Base-by-base conservation (phyloP, 2,329 filamentous ascomycete species). In the Madurella fahalii region DNA sequence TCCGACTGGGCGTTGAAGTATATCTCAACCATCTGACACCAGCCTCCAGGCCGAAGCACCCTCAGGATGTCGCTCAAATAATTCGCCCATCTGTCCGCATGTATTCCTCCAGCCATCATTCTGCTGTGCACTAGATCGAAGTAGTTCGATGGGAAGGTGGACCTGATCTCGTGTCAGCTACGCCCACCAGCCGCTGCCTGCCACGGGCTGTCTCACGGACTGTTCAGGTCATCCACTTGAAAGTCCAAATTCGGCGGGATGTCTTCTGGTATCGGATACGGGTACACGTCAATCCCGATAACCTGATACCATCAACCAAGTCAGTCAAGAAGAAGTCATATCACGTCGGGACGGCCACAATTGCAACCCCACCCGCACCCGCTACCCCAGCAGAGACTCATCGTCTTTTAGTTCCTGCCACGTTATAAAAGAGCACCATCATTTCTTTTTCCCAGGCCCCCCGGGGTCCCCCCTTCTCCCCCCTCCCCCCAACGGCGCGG, bases 21-120 rank as follows among this genome's bases (percentile, higher is more conserved):
- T 63, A 92, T 81, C 67, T 96, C 92, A n/a, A 89, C 82, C 79
- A 95, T 85, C 66, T 96, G 90, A 56, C 88, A 80, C 90, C 90
- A 96, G 1, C 92, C 91, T 2, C 85, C 87, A 5, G 84, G 86
- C 48, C 83, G 86, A 58, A 92, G 74, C 9, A 90, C 79, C 18
- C 82, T 78, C 60, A 83, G 81, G 57, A 95, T 87, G 63, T 96
- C 92, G 62, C 77, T 76, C 60, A 95, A 71, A 69, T 95, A 96
- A 32, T 78, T 77, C 52, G 74, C 71, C 92, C 92, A 96, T 68
- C 90, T 80, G 58, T 77, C 73, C 54, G 77, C 74, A 64, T 92
- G 79, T 63, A 95, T 88, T 0, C 89, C 90, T 18, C 83, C 83
- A 60, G 81, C 76, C 69, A 90, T 75, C 71, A 87, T 79, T 61